Base-by-base conservation (phyloP, 129 eudicot species). In the Flaveria robusta region DNA sequence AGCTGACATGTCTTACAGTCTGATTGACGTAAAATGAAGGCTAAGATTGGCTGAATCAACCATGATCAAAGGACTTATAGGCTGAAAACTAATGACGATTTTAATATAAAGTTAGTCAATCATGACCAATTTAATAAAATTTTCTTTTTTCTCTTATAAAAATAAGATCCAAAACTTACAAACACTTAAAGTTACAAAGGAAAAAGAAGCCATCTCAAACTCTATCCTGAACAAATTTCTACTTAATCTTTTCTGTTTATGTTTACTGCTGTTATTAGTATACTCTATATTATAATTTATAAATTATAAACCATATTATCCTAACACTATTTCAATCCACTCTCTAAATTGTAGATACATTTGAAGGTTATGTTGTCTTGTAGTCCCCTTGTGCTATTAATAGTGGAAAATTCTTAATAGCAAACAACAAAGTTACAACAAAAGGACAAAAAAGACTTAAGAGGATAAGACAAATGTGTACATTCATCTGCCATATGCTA, bases 361-460 rank as follows among this genome's bases (percentile, higher is more conserved):
- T 19, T 45, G 79, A 69, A 76, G 66, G 39, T 49, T 68, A n/a
- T 70, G 66, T 59, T 82, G 86, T 74, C 85, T 73, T 82, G 65
- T 78, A 78, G 81, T 78, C 39, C 77, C 68, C 63, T 54, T 31
- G 29, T 66, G 74, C 74, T 26, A 60, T 78, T 60, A 52, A 20
- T 42, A 74, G 86, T 74, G 77, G 79, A 51, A 69, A 71, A 34
- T 65, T 77, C 60, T 52, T n/a, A 26, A 71, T 76, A 56, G 50
- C 68, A 70, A 77, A 74, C 66, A 60, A 62, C 20, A 34, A 70
- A 70, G 68, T 19, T 9, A 77, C 49, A 76, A 72, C 71, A 72
- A 64, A 72, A 14, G 59, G 75, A 68, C 79, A 82, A 58, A 72
- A 42, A 31, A 58, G 59, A 50, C 82, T 77, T 77, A 72, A 77